phyloP scores from a whole-genome alignment of 306 rosid genomes.

The Pterocarpus santalinus region DNA sequence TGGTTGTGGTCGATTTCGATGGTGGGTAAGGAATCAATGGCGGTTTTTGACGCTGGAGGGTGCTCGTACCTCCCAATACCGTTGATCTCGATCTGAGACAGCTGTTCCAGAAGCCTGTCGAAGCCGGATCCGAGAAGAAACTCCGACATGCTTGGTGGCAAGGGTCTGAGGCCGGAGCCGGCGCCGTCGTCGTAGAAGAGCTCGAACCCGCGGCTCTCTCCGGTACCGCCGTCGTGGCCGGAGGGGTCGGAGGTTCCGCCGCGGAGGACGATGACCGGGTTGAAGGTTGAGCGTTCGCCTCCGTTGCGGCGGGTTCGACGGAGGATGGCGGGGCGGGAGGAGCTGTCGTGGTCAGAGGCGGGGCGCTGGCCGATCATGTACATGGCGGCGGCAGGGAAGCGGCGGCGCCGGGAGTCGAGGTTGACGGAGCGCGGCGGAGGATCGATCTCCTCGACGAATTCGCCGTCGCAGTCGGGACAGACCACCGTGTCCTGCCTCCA shows the following conservation, averaged over 20 bases:
- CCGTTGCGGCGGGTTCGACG: conserved; percentile 66
- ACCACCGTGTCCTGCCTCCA: conserved; percentile 48
- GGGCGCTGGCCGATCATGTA: conserved; percentile 68
- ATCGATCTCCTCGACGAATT: conserved; percentile 69
- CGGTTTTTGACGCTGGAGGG: conserved; percentile 79
- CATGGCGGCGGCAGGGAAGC: conserved; percentile 66
- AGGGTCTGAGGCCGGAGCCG: conserved; percentile 79
- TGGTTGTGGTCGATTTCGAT: conserved; percentile 59
- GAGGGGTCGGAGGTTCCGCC: conserved; percentile 47
- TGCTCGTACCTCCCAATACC: conserved; percentile 69
- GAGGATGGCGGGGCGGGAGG: conserved; percentile 46
- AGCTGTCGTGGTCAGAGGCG: conserved; percentile 31
- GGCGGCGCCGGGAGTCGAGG: conserved; percentile 58
- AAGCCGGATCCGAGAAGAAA: conserved; percentile 82
- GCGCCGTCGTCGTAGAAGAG: conserved; percentile 78
- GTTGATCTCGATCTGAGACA: conserved; percentile 76
- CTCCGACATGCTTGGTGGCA: conserved; percentile 87
- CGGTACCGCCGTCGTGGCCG: neutral
- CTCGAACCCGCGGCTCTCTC: conserved; percentile 70
- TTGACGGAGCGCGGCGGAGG: conserved; percentile 45
- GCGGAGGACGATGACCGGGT: conserved; percentile 83
- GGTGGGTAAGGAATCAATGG: conserved; percentile 80
- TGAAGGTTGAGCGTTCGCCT: conserved; percentile 71
- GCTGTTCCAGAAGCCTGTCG: conserved; percentile 78
- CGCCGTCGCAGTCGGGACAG: conserved; percentile 76